These are phyloP conservation scores for Populus deltoides DNA, from an alignment of 345 rosid species.

Conservation along the genomic window DNA sequence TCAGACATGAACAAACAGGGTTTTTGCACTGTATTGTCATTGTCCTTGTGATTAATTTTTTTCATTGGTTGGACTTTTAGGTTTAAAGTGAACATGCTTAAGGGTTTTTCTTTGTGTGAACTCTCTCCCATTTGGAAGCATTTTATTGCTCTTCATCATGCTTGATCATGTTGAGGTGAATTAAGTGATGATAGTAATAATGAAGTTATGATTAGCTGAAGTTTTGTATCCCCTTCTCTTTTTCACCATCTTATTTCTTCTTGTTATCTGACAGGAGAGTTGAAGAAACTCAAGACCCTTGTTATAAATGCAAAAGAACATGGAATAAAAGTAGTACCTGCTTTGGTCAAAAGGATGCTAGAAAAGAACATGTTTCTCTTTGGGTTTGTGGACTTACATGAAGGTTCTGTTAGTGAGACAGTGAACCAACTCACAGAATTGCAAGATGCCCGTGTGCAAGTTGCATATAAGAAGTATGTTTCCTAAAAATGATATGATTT, in stretches of 20 bases:
- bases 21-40: neutral
- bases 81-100: neutral
- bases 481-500: neutral
- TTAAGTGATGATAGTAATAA: neutral
- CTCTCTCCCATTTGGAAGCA: neutral
- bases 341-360: conserved; percentile 64
- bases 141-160: neutral
- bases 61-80: neutral
- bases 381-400: conserved; percentile 63
- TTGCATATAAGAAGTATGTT: conserved; percentile 62
- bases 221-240: neutral
- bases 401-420: conserved; percentile 40
- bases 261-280: conserved; percentile 52
- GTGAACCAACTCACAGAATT: conserved; percentile 47
- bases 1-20: neutral
- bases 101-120: neutral
- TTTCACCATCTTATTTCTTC: conserved; percentile 1
- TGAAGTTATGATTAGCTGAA: neutral
- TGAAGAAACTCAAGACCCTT: conserved; percentile 60
- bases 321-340: conserved; percentile 44
- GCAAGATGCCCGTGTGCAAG: conserved; percentile 55
- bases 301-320: conserved; percentile 52
- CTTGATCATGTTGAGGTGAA: neutral
- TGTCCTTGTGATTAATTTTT: neutral
- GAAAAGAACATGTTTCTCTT: conserved; percentile 60